phyloP scores from a whole-genome alignment of 441 rosid genomes.

The Eruca vesicaria region DNA sequence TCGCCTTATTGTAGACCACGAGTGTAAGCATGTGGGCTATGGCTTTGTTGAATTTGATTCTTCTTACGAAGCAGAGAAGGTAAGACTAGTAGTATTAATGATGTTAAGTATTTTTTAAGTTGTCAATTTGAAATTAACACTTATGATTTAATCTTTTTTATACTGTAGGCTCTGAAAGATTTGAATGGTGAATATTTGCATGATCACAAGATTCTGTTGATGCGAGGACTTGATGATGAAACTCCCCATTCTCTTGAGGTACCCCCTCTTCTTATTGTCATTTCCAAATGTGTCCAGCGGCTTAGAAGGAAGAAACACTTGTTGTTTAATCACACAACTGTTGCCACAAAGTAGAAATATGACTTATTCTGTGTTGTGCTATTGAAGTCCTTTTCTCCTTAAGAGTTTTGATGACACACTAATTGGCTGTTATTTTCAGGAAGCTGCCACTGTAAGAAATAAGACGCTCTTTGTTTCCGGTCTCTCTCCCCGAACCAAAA shows the following conservation, averaged over 20 bases:
- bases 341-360: not conserved
- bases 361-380: not conserved
- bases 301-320: not conserved
- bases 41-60: not conserved
- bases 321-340: not conserved
- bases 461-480: not conserved
- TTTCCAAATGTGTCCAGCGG: not conserved
- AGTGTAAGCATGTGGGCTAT: not conserved
- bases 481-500: not conserved
- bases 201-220: not conserved
- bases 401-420: not conserved
- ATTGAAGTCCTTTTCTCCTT: too few relatives aligned
- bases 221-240: not conserved
- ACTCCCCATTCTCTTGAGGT: not conserved
- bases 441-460: not conserved
- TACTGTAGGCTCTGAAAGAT: not conserved
- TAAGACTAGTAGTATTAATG: not conserved
- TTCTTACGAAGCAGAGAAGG: not conserved
- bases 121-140: not conserved
- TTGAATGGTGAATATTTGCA: not conserved
- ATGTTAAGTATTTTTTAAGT: not conserved
- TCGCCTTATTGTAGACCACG: not conserved
- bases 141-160: not conserved
- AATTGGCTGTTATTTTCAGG: not conserved
- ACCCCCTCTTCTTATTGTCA: not conserved